phyloP scores from a whole-genome alignment of 148 eudicot genomes.

The Dianthus caryophyllus region DNA sequence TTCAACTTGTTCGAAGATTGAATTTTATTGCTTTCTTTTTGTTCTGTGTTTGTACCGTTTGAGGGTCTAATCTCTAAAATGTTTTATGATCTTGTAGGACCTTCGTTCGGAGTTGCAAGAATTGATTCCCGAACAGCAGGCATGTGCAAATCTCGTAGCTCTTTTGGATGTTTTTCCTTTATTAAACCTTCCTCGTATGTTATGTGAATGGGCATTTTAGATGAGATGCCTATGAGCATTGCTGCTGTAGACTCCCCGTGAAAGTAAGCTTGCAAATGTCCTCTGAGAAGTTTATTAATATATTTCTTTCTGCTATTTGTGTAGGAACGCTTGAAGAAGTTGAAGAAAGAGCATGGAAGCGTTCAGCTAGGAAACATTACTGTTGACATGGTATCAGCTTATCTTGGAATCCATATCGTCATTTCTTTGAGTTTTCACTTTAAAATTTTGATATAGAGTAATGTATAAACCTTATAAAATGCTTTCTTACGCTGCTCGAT shows the following conservation, averaged over 20 bases:
- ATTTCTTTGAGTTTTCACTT: not conserved
- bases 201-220: not conserved
- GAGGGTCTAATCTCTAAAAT: too few species aligned
- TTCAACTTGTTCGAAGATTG: not conserved
- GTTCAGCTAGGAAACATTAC: slow-evolving; percentile 86
- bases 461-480: not conserved
- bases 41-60: slow-evolving; percentile 8
- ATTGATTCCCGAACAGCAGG: slow-evolving; percentile 94
- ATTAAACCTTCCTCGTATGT: not conserved
- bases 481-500: not conserved
- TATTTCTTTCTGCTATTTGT: not conserved
- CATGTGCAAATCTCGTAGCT: not conserved
- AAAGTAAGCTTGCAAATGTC: not conserved
- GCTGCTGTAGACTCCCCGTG: slow-evolving; percentile 2
- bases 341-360: slow-evolving; percentile 75
- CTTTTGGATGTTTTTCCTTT: not conserved
- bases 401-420: slow-evolving; percentile 1
- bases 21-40: not conserved
- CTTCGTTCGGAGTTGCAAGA: slow-evolving; percentile 90
- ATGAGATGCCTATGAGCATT: not conserved
- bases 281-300: not conserved
- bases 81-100: slow-evolving; percentile 46
- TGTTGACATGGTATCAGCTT: slow-evolving; percentile 74
- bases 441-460: not conserved
- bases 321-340: slow-evolving; percentile 83